phyloP scores from a whole-genome alignment of 164 flowering plant genomes.

The Buxus sempervirens region DNA sequence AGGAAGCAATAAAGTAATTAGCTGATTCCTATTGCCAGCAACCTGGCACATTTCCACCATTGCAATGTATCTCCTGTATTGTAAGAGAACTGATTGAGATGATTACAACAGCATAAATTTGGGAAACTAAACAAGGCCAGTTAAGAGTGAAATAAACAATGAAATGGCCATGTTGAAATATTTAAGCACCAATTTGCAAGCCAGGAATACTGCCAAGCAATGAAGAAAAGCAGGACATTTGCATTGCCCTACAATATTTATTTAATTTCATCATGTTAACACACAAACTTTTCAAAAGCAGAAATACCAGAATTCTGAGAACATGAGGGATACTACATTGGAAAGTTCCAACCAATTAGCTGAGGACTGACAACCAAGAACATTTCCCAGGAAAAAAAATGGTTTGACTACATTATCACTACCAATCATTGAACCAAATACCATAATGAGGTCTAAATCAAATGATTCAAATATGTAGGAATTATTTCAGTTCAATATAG shows the following conservation, averaged over 20 bases:
- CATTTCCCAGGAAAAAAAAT: neutral
- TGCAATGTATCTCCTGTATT: constrained; percentile 79
- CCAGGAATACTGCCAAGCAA: neutral
- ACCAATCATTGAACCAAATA: neutral
- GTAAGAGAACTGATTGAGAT: constrained; percentile 1
- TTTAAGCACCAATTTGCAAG: neutral
- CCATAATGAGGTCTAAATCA: neutral
- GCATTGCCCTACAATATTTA: too few species aligned
- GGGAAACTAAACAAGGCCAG: neutral
- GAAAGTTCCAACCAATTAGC: neutral
- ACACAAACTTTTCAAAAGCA: neutral
- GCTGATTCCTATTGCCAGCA: constrained; percentile 69
- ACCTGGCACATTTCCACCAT: constrained; percentile 92
- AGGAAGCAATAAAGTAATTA: constrained; percentile 61
- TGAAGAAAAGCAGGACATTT: neutral
- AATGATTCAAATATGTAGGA: too few species aligned
- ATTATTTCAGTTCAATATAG: too few species aligned
- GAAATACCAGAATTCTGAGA: neutral
- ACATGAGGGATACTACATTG: neutral
- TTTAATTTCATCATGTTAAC: too few species aligned
- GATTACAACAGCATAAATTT: neutral
- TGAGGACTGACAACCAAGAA: neutral
- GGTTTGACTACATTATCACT: neutral
- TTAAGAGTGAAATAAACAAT: neutral
- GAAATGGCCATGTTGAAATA: neutral